A percentile compares a stretch with the other conserved stretches of the same genome.
These are phyloP conservation scores for Calonectria hawksworthii DNA, from an alignment of 2,329 filamentous ascomycete species.

Conservation along the genomic window DNA sequence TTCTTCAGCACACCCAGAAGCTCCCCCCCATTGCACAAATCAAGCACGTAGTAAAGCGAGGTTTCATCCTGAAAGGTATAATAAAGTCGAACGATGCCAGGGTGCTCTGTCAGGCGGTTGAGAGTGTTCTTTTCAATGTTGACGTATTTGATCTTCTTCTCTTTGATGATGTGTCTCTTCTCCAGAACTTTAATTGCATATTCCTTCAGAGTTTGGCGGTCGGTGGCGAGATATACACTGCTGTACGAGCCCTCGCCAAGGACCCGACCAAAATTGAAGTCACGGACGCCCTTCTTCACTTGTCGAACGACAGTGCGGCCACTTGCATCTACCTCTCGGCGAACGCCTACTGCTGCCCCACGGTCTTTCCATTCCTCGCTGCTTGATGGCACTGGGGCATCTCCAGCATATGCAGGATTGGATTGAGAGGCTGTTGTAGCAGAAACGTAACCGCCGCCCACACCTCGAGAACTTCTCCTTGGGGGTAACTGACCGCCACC, in stretches of 20 bases:
- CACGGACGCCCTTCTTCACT: conserved; percentile 96
- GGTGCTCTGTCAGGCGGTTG: conserved; percentile 95
- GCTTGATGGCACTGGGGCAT: conserved; percentile 64
- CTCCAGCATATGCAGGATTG: conserved; percentile 52
- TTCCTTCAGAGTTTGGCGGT: conserved; percentile 93
- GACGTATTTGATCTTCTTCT: conserved; percentile 99
- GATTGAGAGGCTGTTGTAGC: conserved; percentile 41
- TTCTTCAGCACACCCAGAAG: conserved; percentile 93
- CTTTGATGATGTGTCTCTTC: conserved; percentile 99
- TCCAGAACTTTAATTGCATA: conserved; percentile 99
- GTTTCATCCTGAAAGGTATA: conserved; percentile 99
- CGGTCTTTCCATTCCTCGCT: conserved; percentile 97
- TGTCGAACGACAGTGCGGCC: conserved; percentile 86
- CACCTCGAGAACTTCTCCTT: conserved; percentile 81
- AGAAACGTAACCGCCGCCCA: conserved; percentile 69
- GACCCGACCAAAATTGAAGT: conserved; percentile 93
- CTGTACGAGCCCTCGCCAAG: conserved; percentile 98
- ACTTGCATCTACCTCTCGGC: conserved; percentile 86
- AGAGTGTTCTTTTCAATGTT: conserved; percentile 99
- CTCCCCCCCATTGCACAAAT: conserved; percentile 93
- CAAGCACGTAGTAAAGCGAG: conserved; percentile 96
- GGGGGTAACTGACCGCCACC: conserved; percentile 76
- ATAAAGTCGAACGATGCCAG: conserved; percentile 95
- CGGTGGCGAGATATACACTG: conserved; percentile 92
- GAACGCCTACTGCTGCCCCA: conserved; percentile 87